Evolutionary conservation across 75 land plant species (phyloP), one percentile per base, ranked within the genome.

Genomic region (Cryptomeria japonica): DNA sequence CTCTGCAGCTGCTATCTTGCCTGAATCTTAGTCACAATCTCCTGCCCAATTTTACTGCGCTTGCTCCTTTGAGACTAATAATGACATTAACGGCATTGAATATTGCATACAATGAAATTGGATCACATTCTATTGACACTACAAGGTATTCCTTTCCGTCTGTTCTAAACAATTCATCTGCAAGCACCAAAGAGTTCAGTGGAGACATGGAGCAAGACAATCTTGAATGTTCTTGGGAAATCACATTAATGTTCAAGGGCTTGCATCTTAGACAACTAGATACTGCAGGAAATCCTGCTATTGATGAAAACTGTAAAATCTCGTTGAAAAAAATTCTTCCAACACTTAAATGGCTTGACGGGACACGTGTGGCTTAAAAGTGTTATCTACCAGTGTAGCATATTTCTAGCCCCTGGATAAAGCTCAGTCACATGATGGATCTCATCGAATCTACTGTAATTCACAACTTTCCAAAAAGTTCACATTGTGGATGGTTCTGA

Each of bases 61-160:
- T 97, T 34, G 93, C 87, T 58, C 95, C 99, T 41, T 47, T 97
- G 73, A 88, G 89, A 82, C 87, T 55, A 68, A 85, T 97, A 2
- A 89, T 86, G 49, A 88, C 88, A 49, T 88, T 97, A 41, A 86
- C 78, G 88, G 92, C 87, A 2, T 88, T 97, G 86, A 93, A 96
- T 82, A 89, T 97, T n/a, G 92, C 96, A 18, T 86, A 89, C 88
- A 97, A 97, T 64, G 92, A 94, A 87, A 94, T 97, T 64, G 99
- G 99, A 28, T 41, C 68, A 15, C 96, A 95, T 83, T 51, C 92
- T 44, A 88, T 92, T 36, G 95, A 96, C 90, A 91, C 95, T 79
- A 90, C 87, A 58, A 92, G 97, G 58, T 91, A 92, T 78, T 80
- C 92, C 31, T 96, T 88, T 89, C 87, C 93, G 36, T 94, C 97